Percentiles rank a stretch among this genome's conserved stretches.
Evolutionary conservation across 75 land plant genomes (phyloP).

Genomic region (Sequoia sempervirens): DNA sequence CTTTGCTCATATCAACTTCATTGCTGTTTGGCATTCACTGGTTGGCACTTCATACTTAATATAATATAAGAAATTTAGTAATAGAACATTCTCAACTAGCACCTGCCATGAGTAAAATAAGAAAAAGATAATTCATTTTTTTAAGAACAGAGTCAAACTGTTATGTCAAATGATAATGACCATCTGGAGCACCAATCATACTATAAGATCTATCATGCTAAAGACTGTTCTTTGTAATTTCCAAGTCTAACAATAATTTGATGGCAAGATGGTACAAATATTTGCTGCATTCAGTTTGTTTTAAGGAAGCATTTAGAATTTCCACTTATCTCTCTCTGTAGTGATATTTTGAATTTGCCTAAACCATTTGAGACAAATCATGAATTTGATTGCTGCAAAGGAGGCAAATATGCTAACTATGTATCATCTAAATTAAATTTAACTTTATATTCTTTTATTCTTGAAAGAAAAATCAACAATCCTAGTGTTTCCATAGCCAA

Average conservation of each 20-base stretch:
- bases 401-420: background rate
- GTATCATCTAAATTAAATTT: background rate
- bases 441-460: background rate
- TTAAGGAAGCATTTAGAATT: background rate
- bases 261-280: background rate
- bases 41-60: background rate
- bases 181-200: background rate
- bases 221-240: background rate
- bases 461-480: background rate
- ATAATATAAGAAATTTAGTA: background rate
- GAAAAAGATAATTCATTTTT: background rate
- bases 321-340: background rate
- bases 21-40: background rate
- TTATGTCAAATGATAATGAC: background rate
- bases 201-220: background rate
- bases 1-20: background rate
- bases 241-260: background rate
- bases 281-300: background rate
- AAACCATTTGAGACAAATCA: background rate
- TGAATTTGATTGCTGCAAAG: background rate
- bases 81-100: background rate
- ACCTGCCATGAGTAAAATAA: background rate
- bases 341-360: background rate
- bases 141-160: background rate
- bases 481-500: slow-evolving; percentile 8